Percentiles rank a stretch among this genome's conserved stretches.
Conservation (phyloP, 106 monocot species). For the Vanilla planifolia region DNA sequence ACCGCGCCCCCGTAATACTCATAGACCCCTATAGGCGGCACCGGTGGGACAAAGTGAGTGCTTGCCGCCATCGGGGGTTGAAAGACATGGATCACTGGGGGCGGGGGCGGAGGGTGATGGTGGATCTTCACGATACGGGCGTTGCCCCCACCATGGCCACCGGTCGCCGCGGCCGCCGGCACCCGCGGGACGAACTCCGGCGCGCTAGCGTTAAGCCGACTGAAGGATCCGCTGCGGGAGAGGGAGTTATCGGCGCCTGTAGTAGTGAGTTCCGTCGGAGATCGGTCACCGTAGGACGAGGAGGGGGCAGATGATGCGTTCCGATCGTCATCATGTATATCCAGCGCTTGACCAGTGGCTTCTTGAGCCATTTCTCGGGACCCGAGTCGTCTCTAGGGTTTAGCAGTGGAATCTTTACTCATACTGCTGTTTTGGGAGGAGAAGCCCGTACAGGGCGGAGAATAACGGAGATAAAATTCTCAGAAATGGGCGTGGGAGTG, state of each 20-base stretch:
- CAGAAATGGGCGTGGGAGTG: background rate
- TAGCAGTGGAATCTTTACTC: background rate
- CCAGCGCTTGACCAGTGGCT: background rate
- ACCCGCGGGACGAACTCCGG: conserved; percentile 20
- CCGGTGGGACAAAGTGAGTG: background rate
- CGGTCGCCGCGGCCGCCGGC: background rate
- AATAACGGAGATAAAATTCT: conserved; percentile 18
- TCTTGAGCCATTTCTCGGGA: background rate
- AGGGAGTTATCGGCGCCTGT: background rate
- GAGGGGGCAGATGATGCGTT: background rate
- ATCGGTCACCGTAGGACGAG: background rate
- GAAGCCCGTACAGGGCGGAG: conserved; percentile 17
- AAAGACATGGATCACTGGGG: conserved; percentile 9
- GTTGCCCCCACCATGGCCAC: background rate
- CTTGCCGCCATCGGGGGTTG: background rate
- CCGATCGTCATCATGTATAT: background rate
- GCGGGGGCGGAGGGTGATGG: conserved; percentile 7
- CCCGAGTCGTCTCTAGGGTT: conserved; percentile 9
- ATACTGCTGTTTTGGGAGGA: background rate
- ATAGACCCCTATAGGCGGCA: background rate
- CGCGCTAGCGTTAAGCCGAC: conserved; percentile 24
- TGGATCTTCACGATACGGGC: conserved; percentile 8
- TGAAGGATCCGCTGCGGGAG: conserved; percentile 9
- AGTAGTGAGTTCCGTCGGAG: background rate
- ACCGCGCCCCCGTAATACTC: conserved; percentile 3